Conservation (phyloP, 805 yeast species). For the Diddensiella caesifluorescens region DNA sequence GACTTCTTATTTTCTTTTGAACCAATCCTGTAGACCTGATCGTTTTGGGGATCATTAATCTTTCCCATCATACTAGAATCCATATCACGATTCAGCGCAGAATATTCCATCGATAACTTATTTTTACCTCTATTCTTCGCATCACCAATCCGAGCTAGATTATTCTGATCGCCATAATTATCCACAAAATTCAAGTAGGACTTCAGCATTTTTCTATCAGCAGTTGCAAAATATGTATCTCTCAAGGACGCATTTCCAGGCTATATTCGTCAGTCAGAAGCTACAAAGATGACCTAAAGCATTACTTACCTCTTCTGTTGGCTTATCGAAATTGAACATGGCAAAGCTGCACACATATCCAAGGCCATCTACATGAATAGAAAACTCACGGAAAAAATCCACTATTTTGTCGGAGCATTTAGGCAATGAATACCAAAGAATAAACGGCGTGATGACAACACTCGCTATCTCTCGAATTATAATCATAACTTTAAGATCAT, state of each 20-base stretch:
- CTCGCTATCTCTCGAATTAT: constrained; percentile 76
- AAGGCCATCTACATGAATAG: constrained; percentile 87
- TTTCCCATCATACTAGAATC: constrained; percentile 32
- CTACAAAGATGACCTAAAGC: neutral
- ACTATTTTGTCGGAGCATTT: constrained; percentile 66
- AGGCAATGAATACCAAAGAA: constrained; percentile 82
- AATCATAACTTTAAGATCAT: constrained; percentile 65
- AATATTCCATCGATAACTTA: neutral
- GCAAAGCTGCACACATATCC: constrained; percentile 95
- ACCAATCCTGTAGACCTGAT: constrained; percentile 11
- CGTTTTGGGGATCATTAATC: constrained; percentile 23
- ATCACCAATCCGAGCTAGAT: neutral
- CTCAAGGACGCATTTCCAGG: neutral
- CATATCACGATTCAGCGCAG: constrained; percentile 14
- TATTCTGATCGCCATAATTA: constrained; percentile 51
- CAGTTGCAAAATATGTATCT: constrained; percentile 32
- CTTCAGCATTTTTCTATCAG: constrained; percentile 86
- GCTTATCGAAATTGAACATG: constrained; percentile 75
- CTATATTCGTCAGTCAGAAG: neutral
- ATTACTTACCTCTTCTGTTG: constrained; percentile 23
- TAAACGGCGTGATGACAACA: constrained; percentile 77
- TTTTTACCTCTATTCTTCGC: neutral
- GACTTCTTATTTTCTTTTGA: constrained; percentile 11
- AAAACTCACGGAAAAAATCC: constrained; percentile 85
- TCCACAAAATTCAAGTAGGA: constrained; percentile 84